Evolutionary conservation across 2,329 filamentous ascomycete genomes (phyloP), one percentile per base, ranked within the genome.

Genomic region (Aciculosporium take): DNA sequence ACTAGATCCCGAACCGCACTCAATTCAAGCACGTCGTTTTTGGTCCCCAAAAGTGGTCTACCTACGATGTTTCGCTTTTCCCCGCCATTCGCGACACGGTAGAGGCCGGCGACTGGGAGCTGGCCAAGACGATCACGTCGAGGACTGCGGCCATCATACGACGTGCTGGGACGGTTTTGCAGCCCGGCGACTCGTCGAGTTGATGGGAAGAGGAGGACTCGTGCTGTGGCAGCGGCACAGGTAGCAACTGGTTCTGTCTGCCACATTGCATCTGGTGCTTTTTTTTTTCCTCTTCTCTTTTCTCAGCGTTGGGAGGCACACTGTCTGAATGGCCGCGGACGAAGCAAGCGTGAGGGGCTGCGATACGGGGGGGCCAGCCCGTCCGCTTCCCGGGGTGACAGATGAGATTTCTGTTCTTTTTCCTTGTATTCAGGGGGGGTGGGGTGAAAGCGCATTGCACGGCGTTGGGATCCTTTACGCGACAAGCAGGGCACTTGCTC

Each of bases 11-110:
- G 30, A 85, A 85, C 51, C 79, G 89, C 48, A 84, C 83, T 5
- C 91, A 96, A 62, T 98, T 87, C 70, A 94, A 93, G 60, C 91
- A 95, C 61, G 73, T 93, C 54, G 65, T 98, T 43, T 94, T 88
- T 56, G 89, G 84, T 2, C 91, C 91, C 0, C 76, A 85, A 53
- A 66, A 76, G 3, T 88, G 85, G 81, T 79, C 79, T 7, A 51
- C 51, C 37, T 51, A 58, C 37, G 55, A 59, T 39, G 53, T 53
- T 37, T 53, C 56, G 32, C 53, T 56, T 45, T 64, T 64, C 63
- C 89, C 89, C 0, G 81, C 80, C n/a, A 82, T 95, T 42, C 72
- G 85, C 43, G 88, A 95, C 53, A 79, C 81, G 7, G 68, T 95
- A 31, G 75, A 83, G 46, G 72, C 68, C 4, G 72, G 74, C 21